These are phyloP conservation scores for Candida easanensis DNA, from an alignment of 805 yeast genomes.

Conservation along the genomic window DNA sequence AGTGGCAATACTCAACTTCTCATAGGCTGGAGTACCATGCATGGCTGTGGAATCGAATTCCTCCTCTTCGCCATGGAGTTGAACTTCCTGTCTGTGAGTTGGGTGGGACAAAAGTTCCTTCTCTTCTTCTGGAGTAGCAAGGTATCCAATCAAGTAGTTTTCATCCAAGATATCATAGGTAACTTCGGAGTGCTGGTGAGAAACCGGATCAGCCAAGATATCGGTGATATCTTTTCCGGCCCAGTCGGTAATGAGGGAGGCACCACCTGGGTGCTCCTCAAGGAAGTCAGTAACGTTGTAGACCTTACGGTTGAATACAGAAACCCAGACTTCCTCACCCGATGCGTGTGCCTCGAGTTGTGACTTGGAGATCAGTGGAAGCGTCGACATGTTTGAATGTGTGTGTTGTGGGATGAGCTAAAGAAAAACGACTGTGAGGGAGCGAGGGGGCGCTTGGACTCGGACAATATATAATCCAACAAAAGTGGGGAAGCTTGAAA, in stretches of 20 bases:
- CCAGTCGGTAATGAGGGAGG: slow-evolving; percentile 72
- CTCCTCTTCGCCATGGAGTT: slow-evolving; percentile 36
- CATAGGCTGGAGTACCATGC: slow-evolving; percentile 70
- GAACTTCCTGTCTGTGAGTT: slow-evolving; percentile 57
- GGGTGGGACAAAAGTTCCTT: slow-evolving; percentile 62
- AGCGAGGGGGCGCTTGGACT: too few species aligned
- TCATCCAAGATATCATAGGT: slow-evolving; percentile 88
- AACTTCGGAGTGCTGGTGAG: slow-evolving; percentile 79
- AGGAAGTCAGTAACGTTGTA: slow-evolving; percentile 71
- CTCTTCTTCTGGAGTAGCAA: slow-evolving; percentile 82
- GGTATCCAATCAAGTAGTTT: slow-evolving; percentile 71
- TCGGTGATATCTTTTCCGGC: slow-evolving; percentile 85
- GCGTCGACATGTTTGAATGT: slow-evolving; percentile 26
- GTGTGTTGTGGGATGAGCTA: too few species aligned
- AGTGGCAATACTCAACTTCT: slow-evolving; percentile 71
- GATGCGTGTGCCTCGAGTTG: slow-evolving; percentile 53
- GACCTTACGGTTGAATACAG: slow-evolving; percentile 73
- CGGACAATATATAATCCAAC: too few species aligned
- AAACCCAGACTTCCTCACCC: slow-evolving; percentile 69
- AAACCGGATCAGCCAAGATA: slow-evolving; percentile 66
- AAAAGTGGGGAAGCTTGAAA: too few species aligned
- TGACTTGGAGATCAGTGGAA: slow-evolving; percentile 59
- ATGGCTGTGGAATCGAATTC: slow-evolving; percentile 50
- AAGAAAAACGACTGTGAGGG: too few species aligned
- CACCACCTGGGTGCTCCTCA: slow-evolving; percentile 74